Evolutionary conservation across 768 basidiomycete genomes (phyloP).

Genomic region (Amanita fuliginea): DNA sequence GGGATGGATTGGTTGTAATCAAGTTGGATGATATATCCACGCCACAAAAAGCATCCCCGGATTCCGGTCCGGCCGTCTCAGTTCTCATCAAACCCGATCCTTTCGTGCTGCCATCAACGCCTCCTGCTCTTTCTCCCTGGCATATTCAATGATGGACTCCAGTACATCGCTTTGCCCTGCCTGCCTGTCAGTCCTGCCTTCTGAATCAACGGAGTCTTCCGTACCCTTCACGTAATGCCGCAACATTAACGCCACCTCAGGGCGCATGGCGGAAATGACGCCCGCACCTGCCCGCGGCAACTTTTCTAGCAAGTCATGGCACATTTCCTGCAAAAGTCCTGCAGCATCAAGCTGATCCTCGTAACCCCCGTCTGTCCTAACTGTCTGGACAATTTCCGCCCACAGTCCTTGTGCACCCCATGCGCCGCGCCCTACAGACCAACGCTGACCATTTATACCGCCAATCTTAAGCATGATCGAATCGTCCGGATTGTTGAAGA

Average conservation of each 20-base stretch:
- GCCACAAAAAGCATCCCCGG: background rate
- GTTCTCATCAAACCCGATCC: constrained; percentile 26
- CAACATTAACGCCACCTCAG: constrained; percentile 56
- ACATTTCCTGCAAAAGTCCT: constrained; percentile 57
- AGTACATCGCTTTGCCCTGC: constrained; percentile 54
- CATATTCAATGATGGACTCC: constrained; percentile 38
- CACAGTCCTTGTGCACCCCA: constrained; percentile 48
- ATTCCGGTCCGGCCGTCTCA: background rate
- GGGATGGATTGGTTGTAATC: constrained; percentile 22
- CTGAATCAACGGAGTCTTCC: constrained; percentile 3
- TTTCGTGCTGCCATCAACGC: constrained; percentile 38
- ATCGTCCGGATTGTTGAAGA: constrained; percentile 75
- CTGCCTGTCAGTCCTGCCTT: background rate
- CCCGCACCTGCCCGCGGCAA: constrained; percentile 26
- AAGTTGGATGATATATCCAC: constrained; percentile 12
- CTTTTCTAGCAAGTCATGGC: constrained; percentile 33
- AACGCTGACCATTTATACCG: constrained; percentile 35
- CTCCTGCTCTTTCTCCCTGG: constrained; percentile 31
- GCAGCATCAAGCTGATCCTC: constrained; percentile 65
- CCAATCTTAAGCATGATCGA: constrained; percentile 74
- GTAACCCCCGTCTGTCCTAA: constrained; percentile 24
- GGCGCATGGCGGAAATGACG: constrained; percentile 25
- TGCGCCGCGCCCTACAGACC: constrained; percentile 54
- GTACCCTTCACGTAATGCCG: constrained; percentile 56
- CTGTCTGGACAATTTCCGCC: constrained; percentile 34